Base-by-base conservation (phyloP, 345 rosid species). In the Eucalyptus guilfoylei region DNA sequence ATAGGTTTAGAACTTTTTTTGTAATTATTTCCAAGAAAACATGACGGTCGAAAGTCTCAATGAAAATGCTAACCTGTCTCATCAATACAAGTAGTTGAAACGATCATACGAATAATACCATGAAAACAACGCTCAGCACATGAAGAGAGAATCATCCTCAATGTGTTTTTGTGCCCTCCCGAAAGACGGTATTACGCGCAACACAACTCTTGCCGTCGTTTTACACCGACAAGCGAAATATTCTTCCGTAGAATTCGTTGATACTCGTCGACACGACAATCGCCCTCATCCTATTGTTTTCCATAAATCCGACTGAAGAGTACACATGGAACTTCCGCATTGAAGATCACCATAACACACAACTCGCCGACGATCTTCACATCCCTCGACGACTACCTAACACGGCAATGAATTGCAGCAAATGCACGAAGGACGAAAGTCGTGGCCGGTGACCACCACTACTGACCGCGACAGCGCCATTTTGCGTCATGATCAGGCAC, bases 21-120 rank as follows among this genome's bases (percentile, higher is more conserved):
- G 4, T 19, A 19, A 1, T 52, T 52, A 9, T 52, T 64, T 30
- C 15, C 5, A 30, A 62, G 34, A 62, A 14, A 64, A 64, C 37
- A 13, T 0, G 19, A n/a, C 1, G 6, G 19, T 30, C 10, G 6
- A 4, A n/a, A 2, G 11, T 64, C 40, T 14, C 37, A 4, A n/a
- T n/a, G 76, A n/a, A 14, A 64, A 64, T 64, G 76, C 76, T 64
- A n/a, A 15, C 37, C 3, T 15, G 6, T 64, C 40, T 64, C 9
- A 64, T 64, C 21, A n/a, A 3, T 15, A 8, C 10, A 64, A 7
- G 76, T 64, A n/a, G 76, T 14, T 64, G 14, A 72, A 72, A 72
- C 24, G 44, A 17, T 34, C 13, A 19, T 4, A 17, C 8, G 12
- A 72, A 10, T 19, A 19, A 17, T 72, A 72, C 81, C 81, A 72